Percentiles rank a stretch among this genome's conserved stretches.
Conservation (phyloP, 768 basidiomycete species). For the Boletus edulis region DNA sequence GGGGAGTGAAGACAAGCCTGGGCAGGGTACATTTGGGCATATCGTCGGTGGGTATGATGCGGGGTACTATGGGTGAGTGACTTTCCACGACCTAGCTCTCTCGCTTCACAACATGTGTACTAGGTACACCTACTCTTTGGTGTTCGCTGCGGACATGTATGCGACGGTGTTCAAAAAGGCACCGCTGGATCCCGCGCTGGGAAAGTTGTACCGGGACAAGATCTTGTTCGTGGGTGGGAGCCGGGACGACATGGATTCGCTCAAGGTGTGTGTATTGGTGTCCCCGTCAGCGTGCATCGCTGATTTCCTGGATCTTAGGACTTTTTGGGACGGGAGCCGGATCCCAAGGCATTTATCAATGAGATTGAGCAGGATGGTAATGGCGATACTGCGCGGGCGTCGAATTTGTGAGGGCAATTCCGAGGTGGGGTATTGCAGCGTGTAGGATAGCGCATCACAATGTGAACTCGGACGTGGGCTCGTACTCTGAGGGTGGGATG, state of each 20-base stretch:
- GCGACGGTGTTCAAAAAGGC: constrained; percentile 78
- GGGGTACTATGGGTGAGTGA: constrained; percentile 57
- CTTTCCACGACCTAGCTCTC: too few species aligned
- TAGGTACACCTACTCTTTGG: constrained; percentile 72
- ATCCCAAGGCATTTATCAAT: constrained; percentile 69
- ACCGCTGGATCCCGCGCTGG: constrained; percentile 67
- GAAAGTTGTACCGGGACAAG: constrained; percentile 68
- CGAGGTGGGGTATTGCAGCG: too few species aligned
- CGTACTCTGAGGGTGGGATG: too few species aligned
- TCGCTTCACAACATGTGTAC: too few species aligned
- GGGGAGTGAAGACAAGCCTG: constrained; percentile 24
- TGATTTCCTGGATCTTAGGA: constrained; percentile 42
- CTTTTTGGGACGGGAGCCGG: constrained; percentile 74
- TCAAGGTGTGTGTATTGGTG: constrained; percentile 50
- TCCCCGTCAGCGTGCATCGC: too few species aligned
- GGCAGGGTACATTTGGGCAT: constrained; percentile 55
- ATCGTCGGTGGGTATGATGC: constrained; percentile 73
- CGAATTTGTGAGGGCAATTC: constrained; percentile 23
- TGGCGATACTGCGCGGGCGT: too few species aligned
- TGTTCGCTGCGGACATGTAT: constrained; percentile 60
- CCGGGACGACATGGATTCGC: constrained; percentile 73
- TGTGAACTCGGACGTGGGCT: too few species aligned
- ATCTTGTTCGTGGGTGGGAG: constrained; percentile 72
- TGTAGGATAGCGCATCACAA: too few species aligned
- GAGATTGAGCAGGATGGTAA: constrained; percentile 36